These are phyloP conservation scores for Scheffersomyces segobiensis DNA, from an alignment of 1,139 yeast species.

Conservation along the genomic window DNA sequence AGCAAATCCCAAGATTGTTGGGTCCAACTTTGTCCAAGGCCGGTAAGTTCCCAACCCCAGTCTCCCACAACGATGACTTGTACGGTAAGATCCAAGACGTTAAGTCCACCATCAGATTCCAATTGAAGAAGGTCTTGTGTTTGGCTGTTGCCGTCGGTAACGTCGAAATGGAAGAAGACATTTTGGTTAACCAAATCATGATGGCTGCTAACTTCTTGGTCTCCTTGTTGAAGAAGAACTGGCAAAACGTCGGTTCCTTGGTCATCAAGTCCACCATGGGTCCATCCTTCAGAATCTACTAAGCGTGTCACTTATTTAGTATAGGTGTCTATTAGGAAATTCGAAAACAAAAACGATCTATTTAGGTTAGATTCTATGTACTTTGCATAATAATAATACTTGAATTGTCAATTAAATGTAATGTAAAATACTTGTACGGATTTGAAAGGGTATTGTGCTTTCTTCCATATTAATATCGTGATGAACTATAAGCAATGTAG, in stretches of 20 bases:
- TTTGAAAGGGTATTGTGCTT: too few species aligned
- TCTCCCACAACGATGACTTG: slow-evolving; percentile 98
- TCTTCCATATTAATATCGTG: too few species aligned
- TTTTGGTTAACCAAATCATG: slow-evolving; percentile 96
- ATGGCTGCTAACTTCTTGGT: slow-evolving; percentile 99
- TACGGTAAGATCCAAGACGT: slow-evolving; percentile 95
- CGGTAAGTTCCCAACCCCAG: slow-evolving; percentile 99
- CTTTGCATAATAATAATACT: background rate
- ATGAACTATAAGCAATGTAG: too few species aligned
- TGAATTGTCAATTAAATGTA: background rate
- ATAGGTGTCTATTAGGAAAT: slow-evolving; percentile 1
- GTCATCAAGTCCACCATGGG: slow-evolving; percentile 99
- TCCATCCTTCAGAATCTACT: slow-evolving; percentile 99
- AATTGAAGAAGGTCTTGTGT: slow-evolving; percentile 94
- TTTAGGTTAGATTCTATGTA: slow-evolving; percentile 1
- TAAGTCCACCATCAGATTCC: slow-evolving; percentile 99
- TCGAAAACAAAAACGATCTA: background rate
- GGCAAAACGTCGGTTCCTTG: slow-evolving; percentile 99
- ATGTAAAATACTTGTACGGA: too few species aligned
- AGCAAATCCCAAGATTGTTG: slow-evolving; percentile 99
- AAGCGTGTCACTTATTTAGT: slow-evolving; percentile 32
- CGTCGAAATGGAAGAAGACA: slow-evolving; percentile 98
- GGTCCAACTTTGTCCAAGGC: slow-evolving; percentile 99
- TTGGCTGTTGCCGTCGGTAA: slow-evolving; percentile 96
- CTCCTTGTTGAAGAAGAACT: slow-evolving; percentile 99